These are phyloP conservation scores for Gyromitra esculenta DNA, from an alignment of 2,329 filamentous ascomycete species.

Conservation along the genomic window DNA sequence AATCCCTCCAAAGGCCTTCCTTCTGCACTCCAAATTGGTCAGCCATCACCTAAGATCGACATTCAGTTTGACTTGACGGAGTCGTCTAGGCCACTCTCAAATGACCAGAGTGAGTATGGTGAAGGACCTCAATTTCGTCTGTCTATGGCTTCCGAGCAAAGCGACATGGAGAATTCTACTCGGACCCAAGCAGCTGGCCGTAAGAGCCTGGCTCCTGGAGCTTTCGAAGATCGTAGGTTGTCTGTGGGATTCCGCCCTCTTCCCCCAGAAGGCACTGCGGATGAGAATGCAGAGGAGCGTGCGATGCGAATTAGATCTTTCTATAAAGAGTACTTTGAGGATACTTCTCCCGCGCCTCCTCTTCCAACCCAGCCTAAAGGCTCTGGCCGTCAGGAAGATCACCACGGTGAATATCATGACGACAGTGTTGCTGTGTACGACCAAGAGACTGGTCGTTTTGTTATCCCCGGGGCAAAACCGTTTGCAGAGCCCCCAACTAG, in stretches of 20 bases:
- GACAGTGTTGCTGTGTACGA: constrained; percentile 55
- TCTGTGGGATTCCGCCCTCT: constrained; percentile 82
- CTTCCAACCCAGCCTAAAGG: constrained; percentile 59
- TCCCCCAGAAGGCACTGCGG: constrained; percentile 80
- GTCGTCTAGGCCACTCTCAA: constrained; percentile 60
- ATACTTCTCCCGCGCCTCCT: constrained; percentile 64
- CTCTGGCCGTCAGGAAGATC: constrained; percentile 65
- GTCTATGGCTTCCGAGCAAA: constrained; percentile 61
- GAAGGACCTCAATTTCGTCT: constrained; percentile 64
- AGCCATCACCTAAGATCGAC: constrained; percentile 29
- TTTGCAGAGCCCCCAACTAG: constrained; percentile 86
- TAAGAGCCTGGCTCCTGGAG: constrained; percentile 62
- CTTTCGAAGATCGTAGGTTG: constrained; percentile 70
- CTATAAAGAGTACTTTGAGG: constrained; percentile 99
- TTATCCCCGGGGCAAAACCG: constrained; percentile 70
- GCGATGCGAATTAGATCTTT: constrained; percentile 98
- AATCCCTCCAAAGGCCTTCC: constrained; percentile 14
- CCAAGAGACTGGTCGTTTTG: constrained; percentile 69
- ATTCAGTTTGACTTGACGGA: constrained; percentile 39
- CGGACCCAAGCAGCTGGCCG: constrained; percentile 52
- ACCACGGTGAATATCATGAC: constrained; percentile 78
- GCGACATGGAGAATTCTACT: constrained; percentile 9
- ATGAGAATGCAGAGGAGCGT: constrained; percentile 90
- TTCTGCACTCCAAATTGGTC: constrained; percentile 19
- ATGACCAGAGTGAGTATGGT: constrained; percentile 67